Evolutionary conservation across 2,329 filamentous ascomycete genomes (phyloP), one percentile per base, ranked within the genome.

Genomic region (Endothia cerciana): DNA sequence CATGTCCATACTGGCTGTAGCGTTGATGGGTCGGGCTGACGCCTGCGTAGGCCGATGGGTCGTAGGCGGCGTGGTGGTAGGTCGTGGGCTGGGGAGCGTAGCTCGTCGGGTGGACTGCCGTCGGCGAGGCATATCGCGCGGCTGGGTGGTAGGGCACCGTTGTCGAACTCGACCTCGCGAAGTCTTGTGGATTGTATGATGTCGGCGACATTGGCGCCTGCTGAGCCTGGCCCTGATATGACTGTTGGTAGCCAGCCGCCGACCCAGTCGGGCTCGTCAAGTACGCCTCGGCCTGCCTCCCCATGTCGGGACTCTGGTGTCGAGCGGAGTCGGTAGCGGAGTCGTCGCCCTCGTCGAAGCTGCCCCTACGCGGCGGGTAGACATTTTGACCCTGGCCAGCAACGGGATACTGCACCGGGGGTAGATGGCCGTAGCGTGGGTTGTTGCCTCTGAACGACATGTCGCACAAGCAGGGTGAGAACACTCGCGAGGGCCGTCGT

Each of bases 301-400:
- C 43, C 25, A 38, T 59, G 19, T 65, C 65, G 19, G 38, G 17
- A 2, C 36, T 58, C 43, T 76, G 71, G 71, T 70, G 60, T 60
- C 69, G 65, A 66, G 72, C 59, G 70, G 74, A 74, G 62, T 78
- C 74, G 71, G 88, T 86, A 59, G 80, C 78, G 58, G 83, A 81
- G 75, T 94, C 91, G 76, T 95, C 92, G 70, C 90, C 91, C 70
- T 84, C 87, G 76, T 93, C 89, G 80, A 92, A 93, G 80, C 90
- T 94, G 59, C 87, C 85, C 70, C 87, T 85, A 70, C 91, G 83
- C 53, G 74, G 75, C 6, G 80, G 77, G 69, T 81, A 79, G 45
- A 73, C 65, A 58, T 76, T 73, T 66, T 79, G 76, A 53, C 79
- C 76, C 68, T 77, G 80, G 67, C 76, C 76, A 58, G 82, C 78